phyloP scores from a whole-genome alignment of 1,139 yeast genomes.

The Diutina ranongensis region DNA sequence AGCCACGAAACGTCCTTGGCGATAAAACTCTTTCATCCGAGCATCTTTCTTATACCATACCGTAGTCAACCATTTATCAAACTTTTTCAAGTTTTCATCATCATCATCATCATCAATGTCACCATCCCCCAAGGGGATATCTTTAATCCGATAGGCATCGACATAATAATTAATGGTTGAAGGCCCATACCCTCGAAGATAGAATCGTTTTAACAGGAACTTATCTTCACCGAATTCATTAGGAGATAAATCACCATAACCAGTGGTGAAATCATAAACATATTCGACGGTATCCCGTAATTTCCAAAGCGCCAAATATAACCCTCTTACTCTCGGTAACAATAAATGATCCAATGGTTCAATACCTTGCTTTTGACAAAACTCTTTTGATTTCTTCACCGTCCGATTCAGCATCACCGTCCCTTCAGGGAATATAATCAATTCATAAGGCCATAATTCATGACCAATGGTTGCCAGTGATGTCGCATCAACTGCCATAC shows the following conservation, averaged over 20 bases:
- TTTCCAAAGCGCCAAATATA: conserved; percentile 52
- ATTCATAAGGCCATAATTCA: conserved; percentile 34
- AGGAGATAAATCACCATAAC: conserved; percentile 56
- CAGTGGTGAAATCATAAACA: conserved; percentile 77
- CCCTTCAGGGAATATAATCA: conserved; percentile 88
- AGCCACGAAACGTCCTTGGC: conserved; percentile 41
- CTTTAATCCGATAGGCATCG: conserved; percentile 42
- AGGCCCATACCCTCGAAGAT: conserved; percentile 65
- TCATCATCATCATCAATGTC: conserved; percentile 30
- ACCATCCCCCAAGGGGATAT: conserved; percentile 57
- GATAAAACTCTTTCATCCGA: conserved; percentile 48
- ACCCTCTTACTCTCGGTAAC: conserved; percentile 74
- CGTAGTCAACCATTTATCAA: conserved; percentile 65
- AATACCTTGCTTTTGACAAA: conserved; percentile 36
- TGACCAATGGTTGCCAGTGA: too few species aligned
- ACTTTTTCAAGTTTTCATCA: conserved; percentile 33
- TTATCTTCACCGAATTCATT: conserved; percentile 69
- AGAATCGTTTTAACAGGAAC: conserved; percentile 55
- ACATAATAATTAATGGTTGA: conserved; percentile 50
- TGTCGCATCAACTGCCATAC: too few species aligned
- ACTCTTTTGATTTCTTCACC: conserved; percentile 42
- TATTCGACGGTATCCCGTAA: conserved; percentile 50
- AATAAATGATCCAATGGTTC: conserved; percentile 50
- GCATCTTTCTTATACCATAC: conserved; percentile 77
- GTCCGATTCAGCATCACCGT: conserved; percentile 72